Conservation (phyloP, 169 alveolate genomes). For the Plasmodium billcollinsi region DNA sequence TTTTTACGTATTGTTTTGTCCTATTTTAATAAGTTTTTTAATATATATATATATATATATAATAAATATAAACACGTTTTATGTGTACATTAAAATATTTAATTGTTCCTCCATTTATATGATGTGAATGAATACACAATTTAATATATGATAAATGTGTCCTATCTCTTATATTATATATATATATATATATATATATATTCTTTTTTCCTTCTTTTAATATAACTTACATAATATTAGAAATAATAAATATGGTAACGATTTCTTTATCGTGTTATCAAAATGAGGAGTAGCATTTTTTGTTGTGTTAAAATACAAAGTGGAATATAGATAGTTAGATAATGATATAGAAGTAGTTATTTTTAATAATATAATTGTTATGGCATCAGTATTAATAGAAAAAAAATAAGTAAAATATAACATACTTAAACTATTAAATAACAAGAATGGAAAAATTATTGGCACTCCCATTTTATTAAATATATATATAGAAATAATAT, state of each 20-base stretch:
- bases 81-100: too few relatives aligned
- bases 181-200: not conserved
- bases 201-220: not conserved
- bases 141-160: not conserved
- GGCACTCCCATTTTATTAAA: slow-evolving; percentile 23
- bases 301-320: slow-evolving; percentile 34
- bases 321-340: slow-evolving; percentile 38
- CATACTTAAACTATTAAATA: slow-evolving; percentile 46
- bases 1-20: too few relatives aligned
- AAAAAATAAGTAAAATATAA: slow-evolving; percentile 25
- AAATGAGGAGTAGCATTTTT: not conserved
- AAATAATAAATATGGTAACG: slow-evolving; percentile 40
- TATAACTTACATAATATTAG: slow-evolving; percentile 32
- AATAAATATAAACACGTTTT: too few relatives aligned
- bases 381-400: slow-evolving; percentile 40
- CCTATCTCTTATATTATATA: too few relatives aligned
- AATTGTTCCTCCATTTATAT: too few relatives aligned
- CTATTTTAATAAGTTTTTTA: too few relatives aligned
- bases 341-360: slow-evolving; percentile 32
- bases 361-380: slow-evolving; percentile 27
- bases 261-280: not conserved
- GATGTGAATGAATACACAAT: too few relatives aligned
- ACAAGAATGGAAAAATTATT: slow-evolving; percentile 42
- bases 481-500: slow-evolving; percentile 23
- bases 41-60: too few relatives aligned